These are phyloP conservation scores for Verruconis gallopava DNA, from an alignment of 2,329 filamentous ascomycete species.

Conservation along the genomic window DNA sequence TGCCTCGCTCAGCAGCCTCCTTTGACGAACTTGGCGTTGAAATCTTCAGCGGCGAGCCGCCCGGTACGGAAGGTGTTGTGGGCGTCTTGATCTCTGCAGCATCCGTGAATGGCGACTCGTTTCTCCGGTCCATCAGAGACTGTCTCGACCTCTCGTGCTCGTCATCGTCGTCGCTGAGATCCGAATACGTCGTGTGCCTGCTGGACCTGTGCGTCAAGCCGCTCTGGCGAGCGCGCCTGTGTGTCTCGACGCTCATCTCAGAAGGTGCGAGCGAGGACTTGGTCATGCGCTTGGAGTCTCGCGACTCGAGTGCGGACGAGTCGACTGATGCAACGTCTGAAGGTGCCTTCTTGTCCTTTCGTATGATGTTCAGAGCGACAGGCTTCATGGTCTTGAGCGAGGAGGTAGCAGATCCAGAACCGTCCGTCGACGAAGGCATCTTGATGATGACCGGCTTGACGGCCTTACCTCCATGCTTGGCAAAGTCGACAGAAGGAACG, in stretches of 20 bases:
- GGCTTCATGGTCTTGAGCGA: conserved; percentile 7
- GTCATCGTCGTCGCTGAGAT: conserved; percentile 18
- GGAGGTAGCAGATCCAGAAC: neutral
- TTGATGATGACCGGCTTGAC: conserved; percentile 24
- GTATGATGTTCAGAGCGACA: conserved; percentile 8
- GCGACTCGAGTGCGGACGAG: neutral
- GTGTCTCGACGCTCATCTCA: neutral
- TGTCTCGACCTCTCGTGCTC: conserved; percentile 19
- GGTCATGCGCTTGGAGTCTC: conserved; percentile 2
- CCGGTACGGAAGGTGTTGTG: conserved; percentile 15
- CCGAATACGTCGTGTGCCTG: conserved; percentile 7
- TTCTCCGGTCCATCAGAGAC: conserved; percentile 14
- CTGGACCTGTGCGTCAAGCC: conserved; percentile 14
- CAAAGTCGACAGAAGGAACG: conserved; percentile 57
- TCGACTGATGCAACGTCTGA: neutral
- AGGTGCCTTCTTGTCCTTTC: conserved; percentile 3
- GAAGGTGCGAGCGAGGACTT: neutral
- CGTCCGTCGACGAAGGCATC: conserved; percentile 23
- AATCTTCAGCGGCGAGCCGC: conserved; percentile 1
- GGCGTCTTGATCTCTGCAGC: conserved; percentile 9
- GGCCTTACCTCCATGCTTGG: conserved; percentile 18
- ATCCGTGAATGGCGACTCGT: conserved; percentile 21
- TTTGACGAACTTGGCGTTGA: neutral
- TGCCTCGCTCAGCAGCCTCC: neutral
- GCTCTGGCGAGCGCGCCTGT: conserved; percentile 13